Conservation (phyloP, 306 rosid species). For the Rubus idaeus region DNA sequence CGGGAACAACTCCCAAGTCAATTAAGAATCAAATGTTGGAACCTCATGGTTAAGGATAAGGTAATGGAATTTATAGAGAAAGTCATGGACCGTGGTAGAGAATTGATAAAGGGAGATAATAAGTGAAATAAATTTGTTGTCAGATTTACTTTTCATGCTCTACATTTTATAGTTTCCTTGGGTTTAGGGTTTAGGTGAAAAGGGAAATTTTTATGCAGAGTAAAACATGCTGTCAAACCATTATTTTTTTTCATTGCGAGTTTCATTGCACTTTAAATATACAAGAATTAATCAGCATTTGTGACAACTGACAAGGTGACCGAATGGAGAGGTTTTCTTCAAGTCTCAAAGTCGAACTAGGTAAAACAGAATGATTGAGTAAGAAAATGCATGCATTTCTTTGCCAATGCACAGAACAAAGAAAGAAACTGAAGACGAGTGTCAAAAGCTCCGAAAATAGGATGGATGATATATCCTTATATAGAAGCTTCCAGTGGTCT, state of each 20-base stretch:
- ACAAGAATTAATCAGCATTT: not conserved
- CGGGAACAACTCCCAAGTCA: slow-evolving; percentile 11
- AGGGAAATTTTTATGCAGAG: too few relatives aligned
- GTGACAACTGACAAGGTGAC: not conserved
- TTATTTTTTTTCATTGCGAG: too few relatives aligned
- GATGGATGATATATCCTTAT: not conserved
- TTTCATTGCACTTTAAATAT: too few relatives aligned
- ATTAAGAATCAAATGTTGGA: slow-evolving; percentile 11
- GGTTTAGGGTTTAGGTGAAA: too few relatives aligned
- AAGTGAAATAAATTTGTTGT: too few relatives aligned
- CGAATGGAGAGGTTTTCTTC: not conserved
- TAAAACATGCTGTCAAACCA: not conserved
- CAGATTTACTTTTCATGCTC: too few relatives aligned
- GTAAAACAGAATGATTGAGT: not conserved
- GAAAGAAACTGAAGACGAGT: not conserved
- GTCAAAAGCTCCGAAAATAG: not conserved
- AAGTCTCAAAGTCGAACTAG: not conserved
- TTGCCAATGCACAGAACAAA: not conserved
- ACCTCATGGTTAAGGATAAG: slow-evolving; percentile 6
- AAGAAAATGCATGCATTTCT: not conserved
- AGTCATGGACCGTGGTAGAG: not conserved
- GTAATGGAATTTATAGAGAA: slow-evolving; percentile 6
- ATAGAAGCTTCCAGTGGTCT: not conserved
- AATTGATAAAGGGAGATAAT: not conserved
- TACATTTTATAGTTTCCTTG: too few relatives aligned